Evolutionary conservation across 179 eudicot genomes (phyloP).

Genomic region (Camellia oleifera): DNA sequence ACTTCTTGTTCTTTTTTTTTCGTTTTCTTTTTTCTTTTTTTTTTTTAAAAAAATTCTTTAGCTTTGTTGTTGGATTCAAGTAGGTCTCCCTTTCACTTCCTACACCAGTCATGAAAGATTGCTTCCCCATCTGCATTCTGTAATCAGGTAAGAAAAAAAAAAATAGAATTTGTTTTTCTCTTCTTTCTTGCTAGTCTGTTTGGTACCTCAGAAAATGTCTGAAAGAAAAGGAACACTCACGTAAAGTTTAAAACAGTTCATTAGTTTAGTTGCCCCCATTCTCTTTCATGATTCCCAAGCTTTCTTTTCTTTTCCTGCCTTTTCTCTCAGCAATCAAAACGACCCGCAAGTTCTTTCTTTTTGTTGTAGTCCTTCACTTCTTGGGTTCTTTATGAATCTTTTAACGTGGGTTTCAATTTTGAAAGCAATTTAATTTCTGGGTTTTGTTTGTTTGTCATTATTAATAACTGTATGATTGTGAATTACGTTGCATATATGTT

Average conservation of each 20-base stretch:
- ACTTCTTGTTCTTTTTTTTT: background rate
- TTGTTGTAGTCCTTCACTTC: background rate
- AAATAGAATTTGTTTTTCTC: background rate
- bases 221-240: background rate
- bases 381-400: slow-evolving; percentile 7
- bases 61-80: slow-evolving; percentile 5
- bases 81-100: slow-evolving; percentile 8
- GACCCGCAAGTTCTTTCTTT: background rate
- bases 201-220: slow-evolving; percentile 11
- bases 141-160: slow-evolving; percentile 19
- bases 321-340: background rate
- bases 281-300: background rate
- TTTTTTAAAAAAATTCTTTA: background rate
- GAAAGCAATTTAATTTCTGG: slow-evolving; percentile 2
- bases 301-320: background rate
- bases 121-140: slow-evolving; percentile 18
- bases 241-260: background rate
- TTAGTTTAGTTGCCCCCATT: too few species aligned
- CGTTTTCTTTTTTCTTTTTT: too few species aligned
- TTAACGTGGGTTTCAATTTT: slow-evolving; percentile 10
- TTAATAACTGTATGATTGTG: background rate
- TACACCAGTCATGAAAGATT: slow-evolving; percentile 16
- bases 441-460: background rate
- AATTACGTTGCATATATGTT: background rate
- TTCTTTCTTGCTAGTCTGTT: background rate